phyloP scores from a whole-genome alignment of 306 rosid species.

The Carpinus fangiana region DNA sequence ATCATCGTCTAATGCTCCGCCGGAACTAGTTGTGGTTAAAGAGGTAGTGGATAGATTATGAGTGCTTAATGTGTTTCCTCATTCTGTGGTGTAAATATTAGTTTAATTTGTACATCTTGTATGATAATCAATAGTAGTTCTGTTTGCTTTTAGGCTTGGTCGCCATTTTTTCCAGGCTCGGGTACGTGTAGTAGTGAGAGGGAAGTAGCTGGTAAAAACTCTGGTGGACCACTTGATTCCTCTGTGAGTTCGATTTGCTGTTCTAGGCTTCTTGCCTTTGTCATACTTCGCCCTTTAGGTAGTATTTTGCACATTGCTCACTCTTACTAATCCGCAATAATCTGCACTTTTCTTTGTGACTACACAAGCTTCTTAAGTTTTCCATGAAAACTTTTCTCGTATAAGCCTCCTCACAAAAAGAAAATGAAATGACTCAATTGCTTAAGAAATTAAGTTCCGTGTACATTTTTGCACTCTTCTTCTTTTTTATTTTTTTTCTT shows the following conservation, averaged over 20 bases:
- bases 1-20: slow-evolving; percentile 27
- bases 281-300: slow-evolving; percentile 13
- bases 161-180: slow-evolving; percentile 46
- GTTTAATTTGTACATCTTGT: background rate
- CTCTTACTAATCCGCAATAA: background rate
- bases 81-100: background rate
- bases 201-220: slow-evolving; percentile 31
- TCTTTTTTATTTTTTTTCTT: background rate
- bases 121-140: background rate
- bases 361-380: background rate
- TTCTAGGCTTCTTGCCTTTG: slow-evolving; percentile 20
- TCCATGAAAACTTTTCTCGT: background rate
- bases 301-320: background rate
- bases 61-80: background rate
- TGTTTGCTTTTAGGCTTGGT: slow-evolving; percentile 62
- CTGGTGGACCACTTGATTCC: slow-evolving; percentile 51
- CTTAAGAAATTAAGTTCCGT: background rate
- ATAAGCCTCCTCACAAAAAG: background rate
- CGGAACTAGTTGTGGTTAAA: slow-evolving; percentile 49
- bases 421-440: background rate
- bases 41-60: slow-evolving; percentile 51
- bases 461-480: background rate
- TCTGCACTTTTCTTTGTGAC: background rate
- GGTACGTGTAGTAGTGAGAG: slow-evolving; percentile 38
- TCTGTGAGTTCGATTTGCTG: slow-evolving; percentile 61